Percentiles rank a stretch among this genome's conserved stretches.
Evolutionary conservation across 352 stramenopile genomes (phyloP).

Genomic region (Pythium rhizo-oryzae): DNA sequence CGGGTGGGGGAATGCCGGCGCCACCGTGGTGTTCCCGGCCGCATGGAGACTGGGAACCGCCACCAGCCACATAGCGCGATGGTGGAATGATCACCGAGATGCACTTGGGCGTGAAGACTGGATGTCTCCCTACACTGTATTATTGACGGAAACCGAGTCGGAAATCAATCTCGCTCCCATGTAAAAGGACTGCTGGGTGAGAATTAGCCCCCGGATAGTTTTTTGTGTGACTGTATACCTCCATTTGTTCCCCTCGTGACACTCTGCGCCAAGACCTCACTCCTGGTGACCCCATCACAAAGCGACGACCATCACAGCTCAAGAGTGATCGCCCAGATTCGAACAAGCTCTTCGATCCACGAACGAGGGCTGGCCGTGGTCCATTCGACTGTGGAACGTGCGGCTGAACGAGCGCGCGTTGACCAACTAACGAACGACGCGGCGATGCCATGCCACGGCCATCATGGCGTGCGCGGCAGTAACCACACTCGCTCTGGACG

Average conservation of each 20-base stretch:
- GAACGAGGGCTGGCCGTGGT: no score
- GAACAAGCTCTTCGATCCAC: no score
- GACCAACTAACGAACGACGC: background rate
- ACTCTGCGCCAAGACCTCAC: background rate
- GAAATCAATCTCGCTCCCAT: background rate
- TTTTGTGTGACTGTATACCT: background rate
- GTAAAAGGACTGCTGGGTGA: background rate
- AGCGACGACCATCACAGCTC: background rate
- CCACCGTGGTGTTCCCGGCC: background rate
- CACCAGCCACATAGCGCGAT: background rate
- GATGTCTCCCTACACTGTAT: background rate
- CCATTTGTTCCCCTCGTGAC: background rate
- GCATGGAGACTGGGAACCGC: slow-evolving; percentile 8
- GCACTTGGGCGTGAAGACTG: background rate
- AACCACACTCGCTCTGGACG: slow-evolving; percentile 2
- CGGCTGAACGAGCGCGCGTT: background rate
- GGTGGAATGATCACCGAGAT: background rate
- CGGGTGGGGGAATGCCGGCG: background rate
- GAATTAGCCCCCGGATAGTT: background rate
- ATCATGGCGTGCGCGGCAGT: slow-evolving; percentile 11
- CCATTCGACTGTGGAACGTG: no score
- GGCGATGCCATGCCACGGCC: background rate
- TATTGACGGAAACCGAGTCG: background rate
- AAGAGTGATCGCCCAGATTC: background rate
- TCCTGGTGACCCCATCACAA: background rate